Conservation (phyloP, 129 eudicot species). For the Mikania micrantha region DNA sequence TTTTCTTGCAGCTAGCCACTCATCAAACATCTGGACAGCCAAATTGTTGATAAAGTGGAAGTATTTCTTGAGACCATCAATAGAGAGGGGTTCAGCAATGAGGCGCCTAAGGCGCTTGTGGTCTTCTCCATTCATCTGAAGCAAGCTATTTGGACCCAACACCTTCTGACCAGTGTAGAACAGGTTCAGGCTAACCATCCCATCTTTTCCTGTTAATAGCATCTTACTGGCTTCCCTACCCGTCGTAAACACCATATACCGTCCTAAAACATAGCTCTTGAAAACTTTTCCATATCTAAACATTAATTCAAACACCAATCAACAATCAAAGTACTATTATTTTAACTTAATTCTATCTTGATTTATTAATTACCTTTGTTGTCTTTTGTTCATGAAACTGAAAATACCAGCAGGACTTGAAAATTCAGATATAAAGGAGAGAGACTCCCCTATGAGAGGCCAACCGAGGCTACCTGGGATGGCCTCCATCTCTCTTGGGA, state of each 20-base stretch:
- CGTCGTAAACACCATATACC: conserved; percentile 60
- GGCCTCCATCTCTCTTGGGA: conserved; percentile 54
- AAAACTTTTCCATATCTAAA: conserved; percentile 72
- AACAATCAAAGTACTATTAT: background rate
- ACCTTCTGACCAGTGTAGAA: conserved; percentile 72
- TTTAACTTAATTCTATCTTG: too few relatives aligned
- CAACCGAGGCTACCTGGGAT: conserved; percentile 74
- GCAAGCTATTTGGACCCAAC: conserved; percentile 74
- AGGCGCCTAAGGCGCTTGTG: conserved; percentile 68
- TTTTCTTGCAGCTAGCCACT: conserved; percentile 49
- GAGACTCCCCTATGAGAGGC: conserved; percentile 67
- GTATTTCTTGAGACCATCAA: conserved; percentile 62
- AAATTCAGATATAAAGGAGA: conserved; percentile 55
- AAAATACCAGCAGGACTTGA: conserved; percentile 67
- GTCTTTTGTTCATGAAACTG: conserved; percentile 67
- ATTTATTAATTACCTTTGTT: conserved; percentile 39
- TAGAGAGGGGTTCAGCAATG: conserved; percentile 69
- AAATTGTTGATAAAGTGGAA: conserved; percentile 59
- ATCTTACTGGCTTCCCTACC: conserved; percentile 81
- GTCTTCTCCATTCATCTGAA: conserved; percentile 67
- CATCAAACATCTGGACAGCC: conserved; percentile 53
- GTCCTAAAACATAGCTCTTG: conserved; percentile 67
- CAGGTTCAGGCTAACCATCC: conserved; percentile 70
- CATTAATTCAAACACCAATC: background rate
- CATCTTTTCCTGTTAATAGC: conserved; percentile 74